A percentile compares a stretch with the other conserved stretches of the same genome.
These are phyloP conservation scores for Arthrobotrys iridis DNA, from an alignment of 2,329 filamentous ascomycete genomes.

Conservation along the genomic window DNA sequence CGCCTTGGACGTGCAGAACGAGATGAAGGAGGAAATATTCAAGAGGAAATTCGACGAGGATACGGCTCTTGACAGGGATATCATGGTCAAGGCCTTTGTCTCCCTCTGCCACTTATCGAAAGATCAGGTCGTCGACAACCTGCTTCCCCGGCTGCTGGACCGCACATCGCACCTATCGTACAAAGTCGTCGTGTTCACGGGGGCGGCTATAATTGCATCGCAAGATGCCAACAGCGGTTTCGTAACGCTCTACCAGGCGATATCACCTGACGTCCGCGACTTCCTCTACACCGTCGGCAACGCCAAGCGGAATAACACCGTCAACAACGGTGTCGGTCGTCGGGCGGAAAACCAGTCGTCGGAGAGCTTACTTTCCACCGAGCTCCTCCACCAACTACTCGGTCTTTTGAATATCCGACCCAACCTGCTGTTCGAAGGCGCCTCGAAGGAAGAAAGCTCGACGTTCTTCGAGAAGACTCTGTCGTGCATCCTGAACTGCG, in stretches of 20 bases:
- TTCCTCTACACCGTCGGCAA: slow-evolving; percentile 55
- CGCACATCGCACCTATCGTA: slow-evolving; percentile 69
- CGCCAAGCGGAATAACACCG: slow-evolving; percentile 33
- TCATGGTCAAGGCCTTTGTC: slow-evolving; percentile 74
- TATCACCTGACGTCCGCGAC: slow-evolving; percentile 58
- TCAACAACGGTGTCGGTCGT: slow-evolving; percentile 21
- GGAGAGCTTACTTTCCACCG: slow-evolving; percentile 57
- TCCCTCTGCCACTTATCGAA: slow-evolving; percentile 72
- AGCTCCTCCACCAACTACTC: slow-evolving; percentile 58
- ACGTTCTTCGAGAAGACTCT: slow-evolving; percentile 52
- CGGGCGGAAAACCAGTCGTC: slow-evolving; percentile 56
- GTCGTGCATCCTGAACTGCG: slow-evolving; percentile 51
- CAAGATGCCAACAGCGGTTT: slow-evolving; percentile 56
- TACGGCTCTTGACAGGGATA: slow-evolving; percentile 70
- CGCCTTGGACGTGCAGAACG: slow-evolving; percentile 75
- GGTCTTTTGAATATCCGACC: slow-evolving; percentile 58
- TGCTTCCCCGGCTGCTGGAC: slow-evolving; percentile 69
- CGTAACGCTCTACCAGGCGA: slow-evolving; percentile 55
- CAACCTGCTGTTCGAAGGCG: slow-evolving; percentile 57
- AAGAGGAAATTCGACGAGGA: slow-evolving; percentile 61
- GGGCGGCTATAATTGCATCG: slow-evolving; percentile 63
- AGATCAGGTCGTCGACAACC: slow-evolving; percentile 68
- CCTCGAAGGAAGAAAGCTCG: slow-evolving; percentile 48
- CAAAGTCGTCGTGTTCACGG: slow-evolving; percentile 71
- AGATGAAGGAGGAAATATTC: slow-evolving; percentile 64